Evolutionary conservation across 2,329 filamentous ascomycete species (phyloP).

Genomic region (Aspergillus udagawae): DNA sequence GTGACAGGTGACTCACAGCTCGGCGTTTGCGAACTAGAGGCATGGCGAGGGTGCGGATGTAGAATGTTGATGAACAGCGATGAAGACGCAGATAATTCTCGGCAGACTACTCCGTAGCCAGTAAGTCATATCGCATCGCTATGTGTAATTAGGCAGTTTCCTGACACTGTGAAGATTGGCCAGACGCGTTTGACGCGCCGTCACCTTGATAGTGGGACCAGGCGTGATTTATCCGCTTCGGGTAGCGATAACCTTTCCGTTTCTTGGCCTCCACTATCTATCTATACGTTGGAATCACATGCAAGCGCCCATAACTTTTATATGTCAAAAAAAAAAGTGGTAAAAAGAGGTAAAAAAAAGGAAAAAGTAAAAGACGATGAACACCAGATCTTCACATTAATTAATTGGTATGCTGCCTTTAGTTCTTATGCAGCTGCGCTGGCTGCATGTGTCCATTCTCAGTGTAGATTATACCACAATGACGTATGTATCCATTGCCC

Average conservation of each 20-base stretch:
- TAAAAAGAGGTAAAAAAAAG: too few relatives aligned
- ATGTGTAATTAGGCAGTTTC: not conserved
- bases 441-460: not conserved
- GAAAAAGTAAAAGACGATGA: not conserved
- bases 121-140: not conserved
- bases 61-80: not conserved
- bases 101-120: not conserved
- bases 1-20: slow-evolving; percentile 18
- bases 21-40: slow-evolving; percentile 26
- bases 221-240: slow-evolving; percentile 15
- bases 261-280: not conserved
- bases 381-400: too few relatives aligned
- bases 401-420: not conserved
- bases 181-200: slow-evolving; percentile 20
- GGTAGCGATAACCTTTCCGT: slow-evolving; percentile 1
- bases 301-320: not conserved
- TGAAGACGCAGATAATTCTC: not conserved
- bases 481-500: not conserved
- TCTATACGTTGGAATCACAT: slow-evolving; percentile 2
- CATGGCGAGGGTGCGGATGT: slow-evolving; percentile 16
- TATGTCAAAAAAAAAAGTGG: not conserved
- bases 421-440: not conserved
- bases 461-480: not conserved
- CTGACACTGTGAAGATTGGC: not conserved
- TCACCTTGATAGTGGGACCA: slow-evolving; percentile 6